A percentile compares a stretch with the other conserved stretches of the same genome.
These are phyloP conservation scores for Tricholoma terreum DNA, from an alignment of 768 basidiomycete species.

Conservation along the genomic window DNA sequence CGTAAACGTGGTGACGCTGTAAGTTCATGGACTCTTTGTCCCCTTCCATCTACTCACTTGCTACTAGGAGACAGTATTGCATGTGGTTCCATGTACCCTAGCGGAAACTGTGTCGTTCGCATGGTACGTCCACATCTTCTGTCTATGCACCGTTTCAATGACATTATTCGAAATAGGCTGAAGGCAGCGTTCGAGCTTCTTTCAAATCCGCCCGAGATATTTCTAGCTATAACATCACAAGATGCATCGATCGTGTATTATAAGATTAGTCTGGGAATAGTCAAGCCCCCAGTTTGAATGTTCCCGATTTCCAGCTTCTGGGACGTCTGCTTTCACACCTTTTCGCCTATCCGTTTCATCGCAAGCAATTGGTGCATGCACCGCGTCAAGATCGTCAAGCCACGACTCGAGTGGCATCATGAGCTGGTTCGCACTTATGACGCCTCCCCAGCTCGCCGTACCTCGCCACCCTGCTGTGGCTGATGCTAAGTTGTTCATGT, in stretches of 20 bases:
- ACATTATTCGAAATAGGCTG: conserved; percentile 41
- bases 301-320: background rate
- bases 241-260: conserved; percentile 87
- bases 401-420: no score
- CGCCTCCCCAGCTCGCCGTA: no score
- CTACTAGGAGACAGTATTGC: conserved; percentile 39
- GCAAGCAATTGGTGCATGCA: background rate
- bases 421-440: no score
- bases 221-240: conserved; percentile 68
- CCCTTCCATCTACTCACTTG: conserved; percentile 2
- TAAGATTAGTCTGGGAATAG: conserved; percentile 73
- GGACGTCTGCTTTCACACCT: background rate
- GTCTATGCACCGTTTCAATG: background rate
- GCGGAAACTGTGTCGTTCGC: conserved; percentile 62
- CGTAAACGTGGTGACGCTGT: conserved; percentile 52
- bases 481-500: no score
- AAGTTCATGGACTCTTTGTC: conserved; percentile 13
- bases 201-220: conserved; percentile 46
- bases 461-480: no score
- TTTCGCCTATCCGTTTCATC: no score
- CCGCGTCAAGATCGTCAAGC: no score
- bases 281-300: conserved; percentile 60
- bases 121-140: conserved; percentile 40
- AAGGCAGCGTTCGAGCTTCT: conserved; percentile 54
- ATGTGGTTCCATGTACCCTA: conserved; percentile 67